Base-by-base conservation (phyloP, 768 basidiomycete genomes). In the Lactarius sanguifluus region DNA sequence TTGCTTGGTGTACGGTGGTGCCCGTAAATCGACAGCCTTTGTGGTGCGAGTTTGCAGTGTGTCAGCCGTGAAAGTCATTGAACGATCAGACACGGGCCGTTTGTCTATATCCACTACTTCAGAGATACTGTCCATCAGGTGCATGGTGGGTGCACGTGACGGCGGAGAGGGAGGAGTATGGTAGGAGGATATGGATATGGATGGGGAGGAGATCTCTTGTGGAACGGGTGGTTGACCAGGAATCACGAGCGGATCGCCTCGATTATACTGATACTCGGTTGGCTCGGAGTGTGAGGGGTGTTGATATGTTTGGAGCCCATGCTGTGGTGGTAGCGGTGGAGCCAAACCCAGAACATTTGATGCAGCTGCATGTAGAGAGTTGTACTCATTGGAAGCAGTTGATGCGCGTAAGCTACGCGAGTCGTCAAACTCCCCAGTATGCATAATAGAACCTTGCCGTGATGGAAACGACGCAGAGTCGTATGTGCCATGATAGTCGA, bases 1-100 rank as follows among this genome's bases (percentile, higher is more conserved):
- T 72, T 95, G 90, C 75, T 94, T 96, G 20, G 94, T 97, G 76
- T 88, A 96, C 2, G 96, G 96, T 28, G 92, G 92, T 0, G 90
- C 84, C 45, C 81, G 85, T 65, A 94, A 79, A 75, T 94, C 92
- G 55, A 94, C 85, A 2, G 92, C 92, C 75, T 92, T 93, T 66
- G 84, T 86, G 77, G 88, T 90, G 61, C 82, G 79, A 6, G 86
- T 83, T n/a, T 83, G 81, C 23, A 81, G 82, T 40, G 79, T 74
- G 23, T 87, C 83, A 3, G 87, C 86, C 28, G 81, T 79, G 5
- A 81, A 80, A 18, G 86, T 88, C 50, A 81, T 84, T 2, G 85
- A 81, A 28, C 88, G 86, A 47, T 84, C 77, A 41, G 89, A 78
- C 12, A 81, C 69, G 3, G 84, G 85, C 30, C 89, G 82, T 64